Conservation (phyloP, 1,284 basidiomycete genomes). For the Cryptococcus sp. region DNA sequence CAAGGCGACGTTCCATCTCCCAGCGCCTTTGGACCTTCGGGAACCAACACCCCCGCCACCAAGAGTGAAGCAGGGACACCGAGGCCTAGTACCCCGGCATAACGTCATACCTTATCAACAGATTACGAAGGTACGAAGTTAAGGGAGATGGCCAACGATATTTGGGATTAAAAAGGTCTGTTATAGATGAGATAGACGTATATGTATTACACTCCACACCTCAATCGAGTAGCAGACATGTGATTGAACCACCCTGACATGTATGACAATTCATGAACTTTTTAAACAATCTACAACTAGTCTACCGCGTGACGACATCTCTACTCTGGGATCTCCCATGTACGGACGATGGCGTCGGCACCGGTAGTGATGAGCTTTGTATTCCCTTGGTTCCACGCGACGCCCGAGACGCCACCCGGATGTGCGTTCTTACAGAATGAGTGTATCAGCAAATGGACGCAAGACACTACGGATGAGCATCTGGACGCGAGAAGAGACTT, state of each 20-base stretch:
- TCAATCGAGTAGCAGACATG: no score
- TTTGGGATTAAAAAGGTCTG: no score
- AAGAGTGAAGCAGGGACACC: slow-evolving; percentile 12
- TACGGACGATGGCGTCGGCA: slow-evolving; percentile 77
- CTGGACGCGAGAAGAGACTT: not conserved
- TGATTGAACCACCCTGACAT: no score
- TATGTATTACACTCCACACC: no score
- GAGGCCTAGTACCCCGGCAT: slow-evolving; percentile 2
- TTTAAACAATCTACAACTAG: no score
- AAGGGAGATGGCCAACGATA: no score
- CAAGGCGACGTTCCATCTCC: slow-evolving; percentile 47
- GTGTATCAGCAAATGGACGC: not conserved
- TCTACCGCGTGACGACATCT: no score
- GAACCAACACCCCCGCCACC: slow-evolving; percentile 18
- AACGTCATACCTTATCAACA: no score
- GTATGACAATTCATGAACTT: no score
- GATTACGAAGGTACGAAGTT: no score
- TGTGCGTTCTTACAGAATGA: slow-evolving; percentile 64
- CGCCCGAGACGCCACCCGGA: slow-evolving; percentile 76
- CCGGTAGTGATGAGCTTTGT: slow-evolving; percentile 71
- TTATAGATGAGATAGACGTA: no score
- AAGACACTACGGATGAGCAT: not conserved
- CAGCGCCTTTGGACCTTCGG: slow-evolving; percentile 40
- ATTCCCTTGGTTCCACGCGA: slow-evolving; percentile 69
- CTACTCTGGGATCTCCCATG: slow-evolving; percentile 59